phyloP scores from a whole-genome alignment of 2,329 filamentous ascomycete species.

The Cercospora zeina region DNA sequence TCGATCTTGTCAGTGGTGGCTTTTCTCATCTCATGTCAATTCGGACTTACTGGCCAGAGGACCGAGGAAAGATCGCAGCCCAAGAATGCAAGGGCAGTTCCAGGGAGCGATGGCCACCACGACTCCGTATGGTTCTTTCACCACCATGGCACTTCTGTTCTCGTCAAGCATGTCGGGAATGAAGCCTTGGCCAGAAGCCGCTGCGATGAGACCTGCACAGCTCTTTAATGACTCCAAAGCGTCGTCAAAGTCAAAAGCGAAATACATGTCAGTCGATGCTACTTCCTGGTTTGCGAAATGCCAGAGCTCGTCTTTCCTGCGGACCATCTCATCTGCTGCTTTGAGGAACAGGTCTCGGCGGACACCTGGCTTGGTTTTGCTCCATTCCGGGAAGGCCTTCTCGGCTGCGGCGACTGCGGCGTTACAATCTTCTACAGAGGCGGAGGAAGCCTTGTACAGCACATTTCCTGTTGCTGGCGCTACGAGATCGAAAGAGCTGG shows the following conservation, averaged over 20 bases:
- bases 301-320: constrained; percentile 61
- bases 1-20: constrained; percentile 6
- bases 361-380: constrained; percentile 58
- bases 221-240: constrained; percentile 51
- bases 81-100: constrained; percentile 59
- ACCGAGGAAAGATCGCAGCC: constrained; percentile 51
- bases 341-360: constrained; percentile 70
- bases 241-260: constrained; percentile 44
- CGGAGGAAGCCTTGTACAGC: constrained; percentile 57
- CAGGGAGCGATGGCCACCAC: constrained; percentile 72
- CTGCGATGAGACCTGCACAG: constrained; percentile 51
- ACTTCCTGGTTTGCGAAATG: constrained; percentile 61
- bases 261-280: constrained; percentile 45
- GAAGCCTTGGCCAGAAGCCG: constrained; percentile 50
- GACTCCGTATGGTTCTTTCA: constrained; percentile 75
- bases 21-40: neutral
- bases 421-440: constrained; percentile 56
- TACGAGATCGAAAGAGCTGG: constrained; percentile 55
- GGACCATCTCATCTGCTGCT: constrained; percentile 63
- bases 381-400: constrained; percentile 69
- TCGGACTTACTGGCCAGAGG: constrained; percentile 54
- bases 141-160: constrained; percentile 57
- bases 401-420: constrained; percentile 63
- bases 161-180: constrained; percentile 51
- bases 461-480: constrained; percentile 56